Conservation (phyloP, 345 rosid genomes). For the Ceriops decandra region DNA sequence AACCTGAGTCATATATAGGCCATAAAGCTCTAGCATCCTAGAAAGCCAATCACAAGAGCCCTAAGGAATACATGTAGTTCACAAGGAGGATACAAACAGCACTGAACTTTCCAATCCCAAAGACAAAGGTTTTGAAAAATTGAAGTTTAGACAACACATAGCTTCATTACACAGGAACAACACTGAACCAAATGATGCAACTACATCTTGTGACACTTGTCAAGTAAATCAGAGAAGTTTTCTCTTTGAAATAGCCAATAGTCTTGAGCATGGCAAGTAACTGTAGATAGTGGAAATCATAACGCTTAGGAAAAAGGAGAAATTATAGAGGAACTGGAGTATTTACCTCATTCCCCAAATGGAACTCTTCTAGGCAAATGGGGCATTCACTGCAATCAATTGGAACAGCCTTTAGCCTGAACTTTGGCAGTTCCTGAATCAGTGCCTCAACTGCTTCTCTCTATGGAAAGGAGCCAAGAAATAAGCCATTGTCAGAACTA, state of each 20-base stretch:
- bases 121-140: too few relatives aligned
- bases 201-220: too few relatives aligned
- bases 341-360: conserved; percentile 82
- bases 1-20: not conserved
- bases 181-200: too few relatives aligned
- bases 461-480: conserved; percentile 30
- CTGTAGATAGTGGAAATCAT: not conserved
- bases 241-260: too few relatives aligned
- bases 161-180: too few relatives aligned
- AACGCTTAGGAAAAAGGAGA: not conserved
- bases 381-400: conserved; percentile 98
- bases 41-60: too few relatives aligned
- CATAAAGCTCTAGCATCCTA: not conserved
- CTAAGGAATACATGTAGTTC: too few relatives aligned
- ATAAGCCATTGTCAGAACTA: not conserved
- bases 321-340: not conserved
- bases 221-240: too few relatives aligned
- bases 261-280: not conserved
- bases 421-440: conserved; percentile 95
- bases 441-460: conserved; percentile 97
- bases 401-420: conserved; percentile 92
- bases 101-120: too few relatives aligned
- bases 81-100: too few relatives aligned
- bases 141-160: too few relatives aligned
- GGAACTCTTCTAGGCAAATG: conserved; percentile 95